Evolutionary conservation across 2,329 filamentous ascomycete species (phyloP).

Genomic region (Epichloe typhina): DNA sequence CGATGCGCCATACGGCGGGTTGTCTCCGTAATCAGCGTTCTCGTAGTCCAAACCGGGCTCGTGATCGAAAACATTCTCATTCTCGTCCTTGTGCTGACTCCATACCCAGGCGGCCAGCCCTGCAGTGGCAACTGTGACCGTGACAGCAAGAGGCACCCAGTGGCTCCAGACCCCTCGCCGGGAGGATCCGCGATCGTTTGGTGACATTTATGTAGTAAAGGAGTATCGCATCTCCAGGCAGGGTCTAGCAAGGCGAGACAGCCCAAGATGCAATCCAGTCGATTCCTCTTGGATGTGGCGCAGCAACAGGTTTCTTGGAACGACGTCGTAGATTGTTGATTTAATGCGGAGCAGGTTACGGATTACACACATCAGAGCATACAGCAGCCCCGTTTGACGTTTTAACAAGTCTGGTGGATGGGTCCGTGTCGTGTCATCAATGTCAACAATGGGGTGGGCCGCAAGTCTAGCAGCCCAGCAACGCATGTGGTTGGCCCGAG

Average conservation of each 20-base stretch:
- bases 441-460: slow-evolving; percentile 9
- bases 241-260: slow-evolving; percentile 7
- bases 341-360: neutral
- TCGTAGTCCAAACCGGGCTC: slow-evolving; percentile 35
- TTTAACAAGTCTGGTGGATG: slow-evolving; percentile 1
- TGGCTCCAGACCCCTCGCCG: slow-evolving; percentile 58
- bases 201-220: slow-evolving; percentile 36
- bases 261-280: neutral
- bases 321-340: slow-evolving; percentile 1
- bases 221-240: slow-evolving; percentile 21
- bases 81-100: slow-evolving; percentile 71
- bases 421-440: slow-evolving; percentile 2
- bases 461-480: slow-evolving; percentile 5
- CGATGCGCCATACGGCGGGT: slow-evolving; percentile 34
- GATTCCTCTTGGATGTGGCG: neutral
- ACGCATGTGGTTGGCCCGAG: slow-evolving; percentile 6
- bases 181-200: slow-evolving; percentile 41
- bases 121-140: slow-evolving; percentile 74
- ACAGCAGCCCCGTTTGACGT: neutral
- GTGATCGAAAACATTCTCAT: slow-evolving; percentile 49
- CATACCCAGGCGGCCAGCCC: slow-evolving; percentile 86
- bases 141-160: slow-evolving; percentile 81
- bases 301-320: neutral
- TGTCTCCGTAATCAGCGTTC: slow-evolving; percentile 38
- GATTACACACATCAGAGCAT: neutral